A percentile compares a stretch with the other conserved stretches of the same genome.
Evolutionary conservation across 768 basidiomycete genomes (phyloP).

Genomic region (Phanerochaete carnosa): DNA sequence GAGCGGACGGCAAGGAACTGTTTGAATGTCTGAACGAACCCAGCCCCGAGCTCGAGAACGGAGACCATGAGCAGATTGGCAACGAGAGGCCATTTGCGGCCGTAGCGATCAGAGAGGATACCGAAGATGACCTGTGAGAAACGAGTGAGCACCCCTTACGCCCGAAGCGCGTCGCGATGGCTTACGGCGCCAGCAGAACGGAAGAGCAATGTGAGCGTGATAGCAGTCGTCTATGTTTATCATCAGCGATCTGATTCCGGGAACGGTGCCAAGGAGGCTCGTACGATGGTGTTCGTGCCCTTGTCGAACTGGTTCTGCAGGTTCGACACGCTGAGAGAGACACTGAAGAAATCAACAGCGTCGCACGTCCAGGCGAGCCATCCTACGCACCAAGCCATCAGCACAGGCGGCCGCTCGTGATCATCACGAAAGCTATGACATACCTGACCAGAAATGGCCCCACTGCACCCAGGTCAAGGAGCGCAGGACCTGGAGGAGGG

Average conservation of each 20-base stretch:
- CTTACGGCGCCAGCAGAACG: constrained; percentile 71
- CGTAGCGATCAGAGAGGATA: constrained; percentile 81
- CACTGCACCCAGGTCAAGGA: constrained; percentile 50
- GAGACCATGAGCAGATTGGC: constrained; percentile 68
- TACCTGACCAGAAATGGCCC: constrained; percentile 53
- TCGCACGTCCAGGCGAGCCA: constrained; percentile 89
- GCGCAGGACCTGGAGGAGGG: constrained; percentile 41
- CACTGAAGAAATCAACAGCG: constrained; percentile 84
- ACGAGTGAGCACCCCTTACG: neutral
- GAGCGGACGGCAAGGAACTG: constrained; percentile 82
- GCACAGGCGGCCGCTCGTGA: constrained; percentile 6
- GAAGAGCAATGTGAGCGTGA: constrained; percentile 92
- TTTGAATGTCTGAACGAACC: constrained; percentile 73
- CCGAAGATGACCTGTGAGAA: constrained; percentile 72
- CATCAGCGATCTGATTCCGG: constrained; percentile 2
- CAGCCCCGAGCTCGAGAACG: constrained; percentile 71
- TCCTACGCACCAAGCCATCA: constrained; percentile 29
- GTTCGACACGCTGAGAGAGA: constrained; percentile 51
- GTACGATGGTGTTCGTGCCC: constrained; percentile 40
- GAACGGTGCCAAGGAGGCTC: constrained; percentile 10
- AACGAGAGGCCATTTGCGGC: constrained; percentile 92
- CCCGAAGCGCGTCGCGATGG: neutral
- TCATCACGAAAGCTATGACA: constrained; percentile 3
- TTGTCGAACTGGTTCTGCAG: constrained; percentile 48
- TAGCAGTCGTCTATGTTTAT: constrained; percentile 58